phyloP scores from a whole-genome alignment of 371 early-diverging fungal genomes.

The Mortierella sp. region DNA sequence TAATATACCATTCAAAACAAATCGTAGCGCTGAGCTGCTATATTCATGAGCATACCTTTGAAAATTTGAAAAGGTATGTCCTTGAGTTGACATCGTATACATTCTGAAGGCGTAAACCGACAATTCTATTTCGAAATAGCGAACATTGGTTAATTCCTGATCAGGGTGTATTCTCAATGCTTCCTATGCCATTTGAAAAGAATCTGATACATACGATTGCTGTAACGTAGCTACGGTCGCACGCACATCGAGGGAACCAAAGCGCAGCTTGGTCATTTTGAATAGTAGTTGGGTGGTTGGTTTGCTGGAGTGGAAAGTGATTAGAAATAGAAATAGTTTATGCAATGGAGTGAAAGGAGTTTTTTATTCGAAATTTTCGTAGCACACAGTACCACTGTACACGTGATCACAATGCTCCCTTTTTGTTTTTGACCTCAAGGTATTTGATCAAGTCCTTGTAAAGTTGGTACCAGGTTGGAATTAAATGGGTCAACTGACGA shows the following conservation, averaged over 20 bases:
- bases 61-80: slow-evolving; percentile 95
- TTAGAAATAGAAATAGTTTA: slow-evolving; percentile 1
- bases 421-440: slow-evolving; percentile 14
- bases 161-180: not conserved
- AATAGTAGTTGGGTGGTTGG: not conserved
- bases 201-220: slow-evolving; percentile 62
- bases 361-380: not conserved
- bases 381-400: not conserved
- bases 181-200: not conserved
- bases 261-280: slow-evolving; percentile 73
- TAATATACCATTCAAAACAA: not conserved
- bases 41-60: slow-evolving; percentile 65
- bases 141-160: not conserved
- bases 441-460: slow-evolving; percentile 44
- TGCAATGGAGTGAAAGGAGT: slow-evolving; percentile 11
- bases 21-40: not conserved
- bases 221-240: slow-evolving; percentile 82
- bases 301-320: not conserved
- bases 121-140: slow-evolving; percentile 62
- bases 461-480: slow-evolving; percentile 53
- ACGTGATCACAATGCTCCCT: not conserved
- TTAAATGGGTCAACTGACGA: slow-evolving; percentile 38
- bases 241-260: slow-evolving; percentile 89
- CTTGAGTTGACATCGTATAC: slow-evolving; percentile 94
- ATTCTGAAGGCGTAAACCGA: slow-evolving; percentile 92